Evolutionary conservation across 2,329 filamentous ascomycete genomes (phyloP), one percentile per base, ranked within the genome.

Genomic region (Clarireedia homoeocarpa): DNA sequence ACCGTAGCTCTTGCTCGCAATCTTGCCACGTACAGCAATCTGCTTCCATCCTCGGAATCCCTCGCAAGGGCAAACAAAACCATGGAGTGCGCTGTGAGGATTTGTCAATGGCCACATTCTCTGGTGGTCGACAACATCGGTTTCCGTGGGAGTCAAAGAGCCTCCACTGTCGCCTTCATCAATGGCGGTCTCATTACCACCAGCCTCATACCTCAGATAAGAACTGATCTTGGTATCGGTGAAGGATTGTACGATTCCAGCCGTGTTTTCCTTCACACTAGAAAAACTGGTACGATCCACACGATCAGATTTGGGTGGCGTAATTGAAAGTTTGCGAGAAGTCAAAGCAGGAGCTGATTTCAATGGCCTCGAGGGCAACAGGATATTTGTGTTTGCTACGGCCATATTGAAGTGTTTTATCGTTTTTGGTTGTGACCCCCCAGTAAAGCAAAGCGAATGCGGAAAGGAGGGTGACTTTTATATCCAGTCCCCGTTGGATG

Each of bases 21-120:
- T 73, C 69, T 77, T 82, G 14, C 66, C 67, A 69, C 74, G 77
- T 59, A 84, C 75, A 55, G 76, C 76, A 66, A 84, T 84, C 65
- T 78, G 75, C 72, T 82, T 84, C 82, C 82, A 85, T 51, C 81
- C 82, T 59, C 74, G 75, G 67, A 84, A 84, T 67, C 73, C 76
- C 62, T 82, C 59, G 75, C 76, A 55, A 23, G 82, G 81, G 60
- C 76, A 78, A 73, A 80, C 82, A 66, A 77, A 79, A 57, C 79
- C 80, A 67, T 82, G 79, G 40, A 84, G 75, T 62, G 70, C 74
- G 71, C 77, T 82, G 63, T 77, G 68, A 55, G 80, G 80, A 62
- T 78, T 75, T 15, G 59, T 65, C 15, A 36, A 23, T 26, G 34
- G 23, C 39, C 64, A 51, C 59, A 65, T 60, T 2, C 53, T 58